Conservation (phyloP, 768 basidiomycete genomes). For the Inosperma sp. region DNA sequence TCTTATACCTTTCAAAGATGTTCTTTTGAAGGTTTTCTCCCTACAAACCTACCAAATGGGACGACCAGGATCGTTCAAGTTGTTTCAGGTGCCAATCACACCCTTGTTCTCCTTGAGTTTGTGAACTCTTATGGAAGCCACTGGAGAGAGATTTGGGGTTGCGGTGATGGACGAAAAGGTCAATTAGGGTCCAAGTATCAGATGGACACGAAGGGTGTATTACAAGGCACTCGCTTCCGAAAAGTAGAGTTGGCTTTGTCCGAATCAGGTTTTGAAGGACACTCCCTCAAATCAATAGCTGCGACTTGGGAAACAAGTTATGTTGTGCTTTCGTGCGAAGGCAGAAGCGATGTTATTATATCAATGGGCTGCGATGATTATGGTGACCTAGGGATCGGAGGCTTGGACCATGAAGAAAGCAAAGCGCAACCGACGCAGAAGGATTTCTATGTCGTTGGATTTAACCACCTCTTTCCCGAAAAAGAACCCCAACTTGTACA, state of each 20-base stretch:
- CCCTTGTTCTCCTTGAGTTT: slow-evolving; percentile 55
- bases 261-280: slow-evolving; percentile 34
- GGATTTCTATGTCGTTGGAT: neutral
- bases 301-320: slow-evolving; percentile 86
- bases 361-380: slow-evolving; percentile 86
- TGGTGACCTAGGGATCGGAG: slow-evolving; percentile 68
- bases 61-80: slow-evolving; percentile 43
- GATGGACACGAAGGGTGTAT: slow-evolving; percentile 16
- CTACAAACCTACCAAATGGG: slow-evolving; percentile 28
- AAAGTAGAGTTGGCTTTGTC: slow-evolving; percentile 41
- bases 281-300: slow-evolving; percentile 47
- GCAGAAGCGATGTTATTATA: slow-evolving; percentile 50
- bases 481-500: slow-evolving; percentile 10
- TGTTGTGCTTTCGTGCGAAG: slow-evolving; percentile 49
- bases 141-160: slow-evolving; percentile 57
- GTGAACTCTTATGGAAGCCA: slow-evolving; percentile 16
- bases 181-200: slow-evolving; percentile 59
- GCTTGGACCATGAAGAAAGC: slow-evolving; percentile 14
- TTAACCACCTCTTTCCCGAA: slow-evolving; percentile 1
- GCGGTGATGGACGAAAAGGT: slow-evolving; percentile 64
- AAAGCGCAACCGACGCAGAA: neutral
- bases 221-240: slow-evolving; percentile 38
- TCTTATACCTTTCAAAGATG: slow-evolving; percentile 39
- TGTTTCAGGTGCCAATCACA: slow-evolving; percentile 75
- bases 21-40: slow-evolving; percentile 31